Base-by-base conservation (phyloP, 768 basidiomycete genomes). In the Dioszegia crocea region DNA sequence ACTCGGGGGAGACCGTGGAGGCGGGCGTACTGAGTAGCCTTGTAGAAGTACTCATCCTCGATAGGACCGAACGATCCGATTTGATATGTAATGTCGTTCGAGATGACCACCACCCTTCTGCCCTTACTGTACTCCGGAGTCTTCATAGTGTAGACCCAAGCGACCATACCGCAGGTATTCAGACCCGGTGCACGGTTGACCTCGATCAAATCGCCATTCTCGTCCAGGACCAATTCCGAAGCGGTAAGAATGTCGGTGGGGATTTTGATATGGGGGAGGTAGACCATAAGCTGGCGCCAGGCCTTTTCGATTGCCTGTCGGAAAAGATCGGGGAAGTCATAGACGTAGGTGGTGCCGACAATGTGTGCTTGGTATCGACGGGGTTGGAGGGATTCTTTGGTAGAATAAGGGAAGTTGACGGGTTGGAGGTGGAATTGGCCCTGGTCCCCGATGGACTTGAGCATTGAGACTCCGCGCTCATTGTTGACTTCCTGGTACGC, bases 251-350 rank as follows among this genome's bases (percentile, higher is more conserved):
- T 82, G 44, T 83, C 83, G 75, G 89, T 87, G 4, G 96, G 96
- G 33, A 85, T 70, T 33, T 82, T 81, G 50, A 92, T 78, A 17
- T 85, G 83, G 12, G 89, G 80, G 70, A 89, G 84, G 43, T 84
- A 84, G 67, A 86, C 85, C 19, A 70, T 62, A 23, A 75, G 68
- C 29, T 67, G 69, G 63, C 83, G 80, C 96, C 96, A 99, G 62
- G 91, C 83, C 70, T 92, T 91, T 71, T 91, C 88, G 60, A 98
- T 81, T 6, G 94, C 92, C 80, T 98, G 98, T 38, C 92, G 87
- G 83, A 98, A 99, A 63, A 99, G 85, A 70, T 96, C 96, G 40
- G 96, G 96, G 87, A 98, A 99, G 79, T 98, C 96, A 78, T 98
- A 98, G 30, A 89, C 93, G 76, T 98, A 99, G 50, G 96, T 99